phyloP scores from a whole-genome alignment of 495 filamentous ascomycete genomes.

The Mycothermus thermophilus region DNA sequence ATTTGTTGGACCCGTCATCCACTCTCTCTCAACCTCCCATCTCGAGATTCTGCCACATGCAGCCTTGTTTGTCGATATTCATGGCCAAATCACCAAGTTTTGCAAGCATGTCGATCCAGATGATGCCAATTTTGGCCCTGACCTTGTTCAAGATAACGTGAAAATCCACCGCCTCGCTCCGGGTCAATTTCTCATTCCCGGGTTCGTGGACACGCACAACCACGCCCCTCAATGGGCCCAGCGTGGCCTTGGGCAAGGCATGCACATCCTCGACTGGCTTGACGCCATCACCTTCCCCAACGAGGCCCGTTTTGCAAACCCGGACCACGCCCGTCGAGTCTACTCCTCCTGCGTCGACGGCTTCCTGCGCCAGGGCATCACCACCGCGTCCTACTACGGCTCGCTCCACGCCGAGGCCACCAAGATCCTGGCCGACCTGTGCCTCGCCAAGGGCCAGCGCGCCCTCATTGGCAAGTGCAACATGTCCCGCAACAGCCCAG shows the following conservation, averaged over 20 bases:
- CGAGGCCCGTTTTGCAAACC: constrained; percentile 43
- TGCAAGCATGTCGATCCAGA: neutral
- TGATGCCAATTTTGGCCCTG: neutral
- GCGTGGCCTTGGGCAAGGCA: constrained; percentile 44
- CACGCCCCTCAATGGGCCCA: constrained; percentile 53
- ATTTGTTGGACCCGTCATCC: constrained; percentile 42
- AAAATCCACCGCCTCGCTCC: constrained; percentile 28
- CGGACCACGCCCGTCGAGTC: constrained; percentile 35
- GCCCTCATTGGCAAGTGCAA: constrained; percentile 54
- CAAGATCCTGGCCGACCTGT: constrained; percentile 45
- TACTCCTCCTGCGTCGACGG: constrained; percentile 43
- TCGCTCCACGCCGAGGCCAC: constrained; percentile 45
- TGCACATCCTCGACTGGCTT: constrained; percentile 46
- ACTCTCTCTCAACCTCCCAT: constrained; percentile 25
- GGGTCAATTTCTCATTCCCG: constrained; percentile 44
- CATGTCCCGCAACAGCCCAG: constrained; percentile 48
- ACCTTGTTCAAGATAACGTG: too few species aligned
- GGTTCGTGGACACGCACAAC: constrained; percentile 52
- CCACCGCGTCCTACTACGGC: constrained; percentile 52
- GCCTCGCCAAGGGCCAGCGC: constrained; percentile 42
- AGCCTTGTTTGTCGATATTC: constrained; percentile 27
- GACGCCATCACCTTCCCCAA: constrained; percentile 47
- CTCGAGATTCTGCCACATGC: constrained; percentile 38
- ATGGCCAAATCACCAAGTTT: constrained; percentile 31
- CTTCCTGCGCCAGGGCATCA: constrained; percentile 48